phyloP scores from a whole-genome alignment of 768 basidiomycete species.

The Phylloporus sp. region DNA sequence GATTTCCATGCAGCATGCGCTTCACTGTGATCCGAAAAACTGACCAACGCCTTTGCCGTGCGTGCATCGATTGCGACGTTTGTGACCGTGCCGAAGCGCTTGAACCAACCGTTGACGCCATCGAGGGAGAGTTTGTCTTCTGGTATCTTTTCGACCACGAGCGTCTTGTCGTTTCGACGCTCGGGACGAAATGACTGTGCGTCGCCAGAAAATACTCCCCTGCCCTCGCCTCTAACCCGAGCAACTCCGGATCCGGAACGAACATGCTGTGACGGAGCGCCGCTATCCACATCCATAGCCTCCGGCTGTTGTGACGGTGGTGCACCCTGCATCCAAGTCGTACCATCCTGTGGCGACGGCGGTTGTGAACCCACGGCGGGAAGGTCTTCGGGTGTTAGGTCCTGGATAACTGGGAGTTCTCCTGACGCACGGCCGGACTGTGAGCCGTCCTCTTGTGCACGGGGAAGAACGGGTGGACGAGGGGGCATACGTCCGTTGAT shows the following conservation, averaged over 20 bases:
- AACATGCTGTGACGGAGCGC: conserved; percentile 16
- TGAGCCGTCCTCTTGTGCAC: conserved; percentile 50
- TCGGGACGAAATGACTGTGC: conserved; percentile 64
- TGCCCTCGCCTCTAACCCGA: conserved; percentile 46
- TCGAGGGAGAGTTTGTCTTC: conserved; percentile 75
- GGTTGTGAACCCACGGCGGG: conserved; percentile 20
- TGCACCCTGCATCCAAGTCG: conserved; percentile 19
- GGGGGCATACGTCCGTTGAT: conserved; percentile 37
- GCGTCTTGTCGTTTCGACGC: conserved; percentile 68
- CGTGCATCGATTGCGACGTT: conserved; percentile 83
- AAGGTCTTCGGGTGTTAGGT: conserved; percentile 59
- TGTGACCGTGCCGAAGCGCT: conserved; percentile 87
- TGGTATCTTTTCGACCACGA: conserved; percentile 95
- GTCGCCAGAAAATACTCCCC: conserved; percentile 62
- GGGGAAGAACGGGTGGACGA: conserved; percentile 56
- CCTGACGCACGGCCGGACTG: conserved; percentile 48
- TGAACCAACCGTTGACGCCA: conserved; percentile 84
- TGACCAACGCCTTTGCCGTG: conserved; percentile 79
- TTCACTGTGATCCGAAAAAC: conserved; percentile 78
- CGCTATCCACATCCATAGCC: conserved; percentile 34
- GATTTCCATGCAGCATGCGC: conserved; percentile 89
- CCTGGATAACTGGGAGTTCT: conserved; percentile 81
- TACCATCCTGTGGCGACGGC: conserved; percentile 17
- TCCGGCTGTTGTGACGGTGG: conserved; percentile 9
- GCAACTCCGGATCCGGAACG: conserved; percentile 34